phyloP scores from a whole-genome alignment of 2,329 filamentous ascomycete species.

The Colletotrichum spaethianum region DNA sequence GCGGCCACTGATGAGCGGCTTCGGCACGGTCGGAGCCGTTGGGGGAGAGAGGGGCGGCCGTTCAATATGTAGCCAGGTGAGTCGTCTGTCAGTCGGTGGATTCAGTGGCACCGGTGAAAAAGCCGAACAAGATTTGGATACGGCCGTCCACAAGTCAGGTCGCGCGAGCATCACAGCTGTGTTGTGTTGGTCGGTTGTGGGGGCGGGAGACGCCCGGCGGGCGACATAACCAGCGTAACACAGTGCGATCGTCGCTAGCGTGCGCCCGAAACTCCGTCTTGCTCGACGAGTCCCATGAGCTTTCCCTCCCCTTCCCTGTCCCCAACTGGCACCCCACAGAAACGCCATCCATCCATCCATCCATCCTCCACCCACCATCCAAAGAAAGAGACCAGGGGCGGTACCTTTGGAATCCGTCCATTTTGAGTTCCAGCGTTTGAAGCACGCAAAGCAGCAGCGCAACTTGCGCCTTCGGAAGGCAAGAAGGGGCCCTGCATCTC shows the following conservation, averaged over 20 bases:
- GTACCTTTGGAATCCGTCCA: background rate
- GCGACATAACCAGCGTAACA: conserved; percentile 14
- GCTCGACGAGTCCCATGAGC: conserved; percentile 1
- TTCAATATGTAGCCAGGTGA: too few relatives aligned
- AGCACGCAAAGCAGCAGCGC: conserved; percentile 30
- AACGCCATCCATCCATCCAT: background rate
- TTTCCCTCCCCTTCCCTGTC: too few relatives aligned
- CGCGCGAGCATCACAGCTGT: background rate
- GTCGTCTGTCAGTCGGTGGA: background rate
- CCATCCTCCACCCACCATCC: background rate
- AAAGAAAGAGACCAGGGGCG: background rate
- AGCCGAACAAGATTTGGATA: conserved; percentile 10
- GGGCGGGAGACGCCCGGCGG: background rate
- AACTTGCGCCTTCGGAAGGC: background rate
- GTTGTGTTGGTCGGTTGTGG: background rate
- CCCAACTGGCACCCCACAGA: too few relatives aligned
- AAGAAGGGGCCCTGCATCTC: conserved; percentile 9
- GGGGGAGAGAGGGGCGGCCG: background rate
- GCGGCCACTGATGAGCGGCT: conserved; percentile 8
- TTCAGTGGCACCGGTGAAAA: background rate
- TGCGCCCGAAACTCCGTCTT: conserved; percentile 23
- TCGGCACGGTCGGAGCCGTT: conserved; percentile 25
- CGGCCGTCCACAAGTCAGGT: background rate
- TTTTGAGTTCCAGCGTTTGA: conserved; percentile 18
- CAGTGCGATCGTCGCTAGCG: conserved; percentile 6